Conservation (phyloP, 2,329 filamentous ascomycete species). For the Arthroderma sp. region DNA sequence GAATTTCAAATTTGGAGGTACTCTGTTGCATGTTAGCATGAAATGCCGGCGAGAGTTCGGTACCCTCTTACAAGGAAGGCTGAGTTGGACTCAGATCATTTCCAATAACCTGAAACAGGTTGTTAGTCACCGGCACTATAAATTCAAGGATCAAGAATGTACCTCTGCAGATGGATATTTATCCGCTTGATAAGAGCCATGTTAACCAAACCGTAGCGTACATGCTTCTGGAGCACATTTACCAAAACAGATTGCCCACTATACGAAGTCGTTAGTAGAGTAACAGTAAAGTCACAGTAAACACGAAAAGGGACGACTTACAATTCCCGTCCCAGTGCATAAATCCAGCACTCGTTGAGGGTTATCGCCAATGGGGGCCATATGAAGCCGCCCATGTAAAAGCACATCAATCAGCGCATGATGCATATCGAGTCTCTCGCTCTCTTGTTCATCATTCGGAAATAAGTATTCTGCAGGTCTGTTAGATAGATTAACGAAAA, state of each 20-base stretch:
- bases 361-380: constrained; percentile 15
- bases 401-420: constrained; percentile 14
- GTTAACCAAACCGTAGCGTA: background rate
- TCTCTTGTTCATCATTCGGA: constrained; percentile 17
- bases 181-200: constrained; percentile 16
- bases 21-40: constrained; percentile 15
- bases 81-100: constrained; percentile 21
- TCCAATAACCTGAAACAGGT: constrained; percentile 16
- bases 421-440: constrained; percentile 15
- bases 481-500: too few relatives aligned
- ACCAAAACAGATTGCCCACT: constrained; percentile 2
- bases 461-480: constrained; percentile 11
- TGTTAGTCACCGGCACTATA: too few relatives aligned
- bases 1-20: constrained; percentile 46
- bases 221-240: background rate
- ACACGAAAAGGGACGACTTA: background rate
- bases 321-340: constrained; percentile 17
- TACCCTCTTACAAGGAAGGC: constrained; percentile 8
- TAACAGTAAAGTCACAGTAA: too few relatives aligned
- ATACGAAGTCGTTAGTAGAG: background rate
- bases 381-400: constrained; percentile 14
- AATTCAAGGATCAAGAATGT: background rate
- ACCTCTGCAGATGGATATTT: constrained; percentile 17
- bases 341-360: constrained; percentile 16
- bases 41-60: constrained; percentile 11